Base-by-base conservation (phyloP, 106 monocot genomes). In the Allium cepa region DNA sequence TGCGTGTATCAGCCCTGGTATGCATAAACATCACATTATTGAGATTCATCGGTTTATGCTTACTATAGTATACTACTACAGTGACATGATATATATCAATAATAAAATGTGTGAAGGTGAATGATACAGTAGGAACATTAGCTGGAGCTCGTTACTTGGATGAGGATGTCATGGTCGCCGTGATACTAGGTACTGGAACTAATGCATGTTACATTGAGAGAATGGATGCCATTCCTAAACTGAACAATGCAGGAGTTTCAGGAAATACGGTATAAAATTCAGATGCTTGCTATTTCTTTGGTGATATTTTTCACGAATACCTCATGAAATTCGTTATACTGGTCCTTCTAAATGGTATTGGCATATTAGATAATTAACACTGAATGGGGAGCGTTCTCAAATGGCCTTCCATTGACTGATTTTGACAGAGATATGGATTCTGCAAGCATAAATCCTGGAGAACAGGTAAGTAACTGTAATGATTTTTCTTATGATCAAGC, bases 121-220 rank as follows among this genome's bases (percentile, higher is more conserved):
- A 89, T 75, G 88, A 89, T 70, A 57, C 88, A 17, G 84, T 89
- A 55, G 77, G 79, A 46, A 89, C 88, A 36, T 68, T 89, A 16
- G 88, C 88, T 72, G 85, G 84, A 28, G 88, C 79, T 53, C 80
- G 65, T 47, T 84, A 89, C n/a, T 85, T 71, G 73, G 88, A 89
- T 66, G 73, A 80, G 55, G 84, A 89, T 70, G 85, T 85, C 46
- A 72, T 79, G 73, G 69, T 80, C 71, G 88, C 84, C 50, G 79
- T 85, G 11, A 89, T 89, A 58, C 66, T 89, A 58, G 88, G 88
- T 12, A 89, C 88, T 49, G 84, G 88, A 61, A 85, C 88, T 9
- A 89, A 89, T 75, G 88, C 88, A 22, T 82, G 82, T 62, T 89
- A 89, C 75, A 75, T 89, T 50, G 85, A 89, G 53, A 55, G 68